Conservation (phyloP, 768 basidiomycete genomes). For the Agaricus blazei region DNA sequence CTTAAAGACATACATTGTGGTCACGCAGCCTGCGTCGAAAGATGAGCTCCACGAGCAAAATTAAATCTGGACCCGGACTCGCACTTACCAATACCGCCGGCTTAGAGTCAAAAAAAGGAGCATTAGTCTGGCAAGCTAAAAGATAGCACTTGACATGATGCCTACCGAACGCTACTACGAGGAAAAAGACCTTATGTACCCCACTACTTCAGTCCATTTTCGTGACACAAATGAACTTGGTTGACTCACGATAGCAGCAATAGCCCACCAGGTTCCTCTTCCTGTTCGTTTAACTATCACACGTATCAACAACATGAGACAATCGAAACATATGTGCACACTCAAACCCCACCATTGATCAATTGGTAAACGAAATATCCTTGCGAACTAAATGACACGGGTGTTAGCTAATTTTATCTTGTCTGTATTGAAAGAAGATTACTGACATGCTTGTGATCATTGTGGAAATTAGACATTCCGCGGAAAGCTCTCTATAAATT, state of each 20-base stretch:
- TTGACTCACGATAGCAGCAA: constrained; percentile 22
- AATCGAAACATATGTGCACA: too few relatives aligned
- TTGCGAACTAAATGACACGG: constrained; percentile 29
- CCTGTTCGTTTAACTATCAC: constrained; percentile 23
- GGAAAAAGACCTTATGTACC: constrained; percentile 16
- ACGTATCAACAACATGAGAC: background rate
- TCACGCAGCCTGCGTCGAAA: constrained; percentile 23
- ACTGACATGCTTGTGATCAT: constrained; percentile 38
- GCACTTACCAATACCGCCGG: constrained; percentile 23
- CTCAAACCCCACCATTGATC: constrained; percentile 22
- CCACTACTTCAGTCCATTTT: background rate
- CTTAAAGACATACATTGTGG: constrained; percentile 28
- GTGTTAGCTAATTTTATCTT: background rate
- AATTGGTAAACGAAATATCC: constrained; percentile 39
- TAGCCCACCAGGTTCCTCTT: constrained; percentile 21
- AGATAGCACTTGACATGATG: background rate
- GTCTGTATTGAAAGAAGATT: background rate
- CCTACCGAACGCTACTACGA: constrained; percentile 26
- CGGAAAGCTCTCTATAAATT: constrained; percentile 19
- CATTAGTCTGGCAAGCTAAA: background rate
- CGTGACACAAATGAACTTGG: background rate
- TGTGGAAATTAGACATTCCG: constrained; percentile 38
- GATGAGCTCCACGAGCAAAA: background rate
- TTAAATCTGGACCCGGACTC: background rate
- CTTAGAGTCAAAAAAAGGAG: constrained; percentile 9